Conservation (phyloP, 192 early-diverging fungal genomes). For the Dispira simplex region DNA sequence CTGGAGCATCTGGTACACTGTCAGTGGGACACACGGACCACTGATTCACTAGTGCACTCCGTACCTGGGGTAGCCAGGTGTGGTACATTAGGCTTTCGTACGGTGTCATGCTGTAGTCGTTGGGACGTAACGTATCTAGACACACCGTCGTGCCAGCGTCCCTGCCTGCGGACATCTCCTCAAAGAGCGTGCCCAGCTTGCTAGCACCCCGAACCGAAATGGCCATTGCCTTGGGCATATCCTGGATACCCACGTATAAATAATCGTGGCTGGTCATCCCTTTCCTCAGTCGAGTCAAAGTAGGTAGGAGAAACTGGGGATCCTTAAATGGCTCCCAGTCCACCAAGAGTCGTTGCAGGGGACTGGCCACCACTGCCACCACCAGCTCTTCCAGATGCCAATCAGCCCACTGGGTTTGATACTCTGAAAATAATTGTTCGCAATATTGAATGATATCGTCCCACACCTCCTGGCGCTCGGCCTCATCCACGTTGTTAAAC, state of each 20-base stretch:
- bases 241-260: background rate
- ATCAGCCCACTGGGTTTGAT: slow-evolving; percentile 33
- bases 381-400: slow-evolving; percentile 51
- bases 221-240: background rate
- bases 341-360: slow-evolving; percentile 27
- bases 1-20: no score
- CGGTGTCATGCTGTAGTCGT: slow-evolving; percentile 38
- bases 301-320: slow-evolving; percentile 16
- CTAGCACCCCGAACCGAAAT: background rate
- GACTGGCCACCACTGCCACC: slow-evolving; percentile 35
- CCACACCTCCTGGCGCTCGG: slow-evolving; percentile 16
- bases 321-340: slow-evolving; percentile 52
- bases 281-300: background rate
- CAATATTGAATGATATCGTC: slow-evolving; percentile 22
- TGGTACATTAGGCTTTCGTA: slow-evolving; percentile 65
- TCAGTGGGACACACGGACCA: background rate
- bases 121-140: background rate
- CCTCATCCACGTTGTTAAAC: background rate
- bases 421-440: slow-evolving; percentile 31
- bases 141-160: background rate
- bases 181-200: background rate
- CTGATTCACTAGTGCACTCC: slow-evolving; percentile 28
- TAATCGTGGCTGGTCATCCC: slow-evolving; percentile 10
- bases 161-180: background rate
- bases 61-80: slow-evolving; percentile 60